phyloP scores from a whole-genome alignment of 331 rosid species.

The Erythrophleum ivorense region DNA sequence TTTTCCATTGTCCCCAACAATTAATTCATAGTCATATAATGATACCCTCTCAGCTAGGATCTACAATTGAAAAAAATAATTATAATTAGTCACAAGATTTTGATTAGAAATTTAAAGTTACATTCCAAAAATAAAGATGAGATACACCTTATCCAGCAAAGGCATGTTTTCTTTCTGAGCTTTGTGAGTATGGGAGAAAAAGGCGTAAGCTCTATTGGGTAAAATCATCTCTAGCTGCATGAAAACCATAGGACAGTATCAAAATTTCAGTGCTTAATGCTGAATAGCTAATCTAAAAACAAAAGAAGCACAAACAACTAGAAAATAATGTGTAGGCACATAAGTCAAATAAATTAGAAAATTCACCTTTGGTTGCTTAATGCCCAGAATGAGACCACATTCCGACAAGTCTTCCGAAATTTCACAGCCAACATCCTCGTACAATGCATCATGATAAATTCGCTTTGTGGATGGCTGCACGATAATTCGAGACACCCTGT shows the following conservation, averaged over 20 bases:
- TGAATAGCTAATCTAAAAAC: neutral
- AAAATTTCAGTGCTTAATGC: neutral
- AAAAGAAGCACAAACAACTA: neutral
- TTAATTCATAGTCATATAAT: conserved; percentile 85
- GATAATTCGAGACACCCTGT: conserved; percentile 69
- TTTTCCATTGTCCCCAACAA: conserved; percentile 74
- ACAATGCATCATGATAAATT: conserved; percentile 76
- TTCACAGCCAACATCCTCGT: conserved; percentile 90
- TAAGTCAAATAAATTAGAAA: neutral
- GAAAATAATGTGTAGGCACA: neutral
- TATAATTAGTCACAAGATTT: conserved; percentile 22
- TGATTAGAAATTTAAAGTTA: conserved; percentile 23
- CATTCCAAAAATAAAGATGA: neutral
- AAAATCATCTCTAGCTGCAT: conserved; percentile 84
- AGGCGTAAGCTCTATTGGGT: conserved; percentile 88
- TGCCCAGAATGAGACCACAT: conserved; percentile 85
- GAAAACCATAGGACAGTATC: conserved; percentile 22
- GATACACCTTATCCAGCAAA: conserved; percentile 75
- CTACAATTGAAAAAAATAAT: conserved; percentile 37
- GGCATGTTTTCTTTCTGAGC: conserved; percentile 98
- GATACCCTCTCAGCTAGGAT: conserved; percentile 78
- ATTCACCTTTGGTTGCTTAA: conserved; percentile 87
- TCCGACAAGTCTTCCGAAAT: conserved; percentile 82
- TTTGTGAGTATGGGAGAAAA: conserved; percentile 95
- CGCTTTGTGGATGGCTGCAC: conserved; percentile 92